Evolutionary conservation across 1,284 basidiomycete genomes (phyloP).

Genomic region (Anthracocystis setariae): DNA sequence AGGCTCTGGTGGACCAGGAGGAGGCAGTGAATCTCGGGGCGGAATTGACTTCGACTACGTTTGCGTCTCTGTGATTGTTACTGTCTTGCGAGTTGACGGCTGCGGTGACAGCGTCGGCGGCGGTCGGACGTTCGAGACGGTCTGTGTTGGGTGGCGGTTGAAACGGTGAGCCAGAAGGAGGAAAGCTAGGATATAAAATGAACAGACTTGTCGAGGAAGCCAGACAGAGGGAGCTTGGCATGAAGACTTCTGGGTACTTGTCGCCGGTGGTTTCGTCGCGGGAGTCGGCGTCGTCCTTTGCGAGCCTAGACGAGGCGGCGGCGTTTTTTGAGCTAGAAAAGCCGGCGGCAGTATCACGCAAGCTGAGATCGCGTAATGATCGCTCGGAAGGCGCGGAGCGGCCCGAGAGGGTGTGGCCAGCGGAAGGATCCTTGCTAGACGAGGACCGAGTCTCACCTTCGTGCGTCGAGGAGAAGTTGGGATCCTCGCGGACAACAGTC

Average conservation of each 20-base stretch:
- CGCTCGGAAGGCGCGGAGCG: conserved; percentile 34
- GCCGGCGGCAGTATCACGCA: conserved; percentile 32
- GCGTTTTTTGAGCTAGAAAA: conserved; percentile 35
- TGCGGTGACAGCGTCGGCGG: background rate
- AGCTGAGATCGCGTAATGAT: conserved; percentile 42
- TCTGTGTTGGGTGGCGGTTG: conserved; percentile 21
- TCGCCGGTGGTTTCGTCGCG: conserved; percentile 30
- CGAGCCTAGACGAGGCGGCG: conserved; percentile 15
- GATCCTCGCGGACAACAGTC: conserved; percentile 59
- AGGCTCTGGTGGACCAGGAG: conserved; percentile 43
- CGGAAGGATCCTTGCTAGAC: conserved; percentile 15
- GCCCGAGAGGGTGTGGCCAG: conserved; percentile 16
- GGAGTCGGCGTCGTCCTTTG: conserved; percentile 30
- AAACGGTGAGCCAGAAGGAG: conserved; percentile 53
- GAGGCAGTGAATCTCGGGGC: conserved; percentile 45
- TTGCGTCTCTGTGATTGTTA: background rate
- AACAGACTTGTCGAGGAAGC: conserved; percentile 53
- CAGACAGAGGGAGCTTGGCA: conserved; percentile 50
- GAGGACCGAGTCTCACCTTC: conserved; percentile 28
- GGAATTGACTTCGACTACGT: conserved; percentile 4
- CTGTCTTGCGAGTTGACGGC: background rate
- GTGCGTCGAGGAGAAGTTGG: conserved; percentile 35
- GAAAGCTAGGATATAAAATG: conserved; percentile 57
- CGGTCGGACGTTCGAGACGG: conserved; percentile 8
- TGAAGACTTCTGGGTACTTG: conserved; percentile 42